A percentile compares a stretch with the other conserved stretches of the same genome.
phyloP scores from a whole-genome alignment of 2,329 filamentous ascomycete species.

The Fusarium anguioides region DNA sequence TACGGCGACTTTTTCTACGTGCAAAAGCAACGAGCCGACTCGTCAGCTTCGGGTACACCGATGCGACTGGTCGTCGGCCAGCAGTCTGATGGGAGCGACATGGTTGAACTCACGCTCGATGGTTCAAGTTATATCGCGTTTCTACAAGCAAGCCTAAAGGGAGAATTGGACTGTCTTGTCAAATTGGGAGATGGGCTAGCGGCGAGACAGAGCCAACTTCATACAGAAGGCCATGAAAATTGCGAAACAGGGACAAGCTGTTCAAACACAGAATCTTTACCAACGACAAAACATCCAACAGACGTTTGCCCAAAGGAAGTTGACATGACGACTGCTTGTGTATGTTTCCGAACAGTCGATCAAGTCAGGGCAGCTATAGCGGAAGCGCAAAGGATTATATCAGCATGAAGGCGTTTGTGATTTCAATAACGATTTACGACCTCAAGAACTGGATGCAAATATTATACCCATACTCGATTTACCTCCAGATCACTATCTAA shows the following conservation, averaged over 20 bases:
- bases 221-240: slow-evolving; percentile 24
- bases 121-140: background rate
- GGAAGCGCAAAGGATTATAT: slow-evolving; percentile 11
- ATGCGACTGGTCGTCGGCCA: background rate
- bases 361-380: slow-evolving; percentile 17
- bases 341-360: slow-evolving; percentile 24
- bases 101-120: slow-evolving; percentile 6
- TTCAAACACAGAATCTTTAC: slow-evolving; percentile 10
- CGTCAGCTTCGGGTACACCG: background rate
- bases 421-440: background rate
- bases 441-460: background rate
- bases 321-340: slow-evolving; percentile 27
- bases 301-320: slow-evolving; percentile 29
- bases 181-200: slow-evolving; percentile 5
- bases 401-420: background rate
- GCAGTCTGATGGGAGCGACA: background rate
- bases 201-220: slow-evolving; percentile 21
- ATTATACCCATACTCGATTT: slow-evolving; percentile 3
- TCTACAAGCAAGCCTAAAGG: background rate
- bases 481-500: background rate
- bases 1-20: slow-evolving; percentile 18
- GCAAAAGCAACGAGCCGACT: slow-evolving; percentile 5
- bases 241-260: slow-evolving; percentile 28
- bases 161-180: slow-evolving; percentile 1
- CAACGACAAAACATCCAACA: slow-evolving; percentile 14